phyloP scores from a whole-genome alignment of 2,329 filamentous ascomycete species.

The Furcasterigmium sp. region DNA sequence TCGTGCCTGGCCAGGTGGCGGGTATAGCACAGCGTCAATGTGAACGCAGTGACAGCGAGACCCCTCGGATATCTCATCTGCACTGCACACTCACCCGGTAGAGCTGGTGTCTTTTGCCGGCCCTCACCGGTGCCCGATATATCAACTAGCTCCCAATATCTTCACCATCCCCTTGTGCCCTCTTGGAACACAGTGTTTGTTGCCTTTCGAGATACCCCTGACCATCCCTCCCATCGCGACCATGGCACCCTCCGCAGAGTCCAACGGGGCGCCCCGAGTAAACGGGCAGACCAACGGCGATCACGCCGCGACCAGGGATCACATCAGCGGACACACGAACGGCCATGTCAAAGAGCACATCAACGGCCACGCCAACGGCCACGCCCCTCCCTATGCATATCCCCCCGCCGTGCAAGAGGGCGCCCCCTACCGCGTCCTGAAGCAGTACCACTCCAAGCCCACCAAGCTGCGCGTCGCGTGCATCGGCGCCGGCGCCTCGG shows the following conservation, averaged over 20 bases:
- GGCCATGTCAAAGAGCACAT: slow-evolving; percentile 1
- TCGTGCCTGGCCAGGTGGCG: too few relatives aligned
- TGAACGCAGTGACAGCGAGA: too few relatives aligned
- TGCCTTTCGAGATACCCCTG: neutral
- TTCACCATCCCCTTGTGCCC: too few relatives aligned
- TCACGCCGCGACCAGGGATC: neutral
- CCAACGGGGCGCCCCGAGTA: neutral
- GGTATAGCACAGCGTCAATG: too few relatives aligned
- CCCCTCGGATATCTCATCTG: too few relatives aligned
- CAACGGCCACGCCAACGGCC: slow-evolving; percentile 6
- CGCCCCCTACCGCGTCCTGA: slow-evolving; percentile 19
- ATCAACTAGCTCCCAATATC: neutral
- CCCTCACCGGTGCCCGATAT: neutral
- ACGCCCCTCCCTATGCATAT: slow-evolving; percentile 13
- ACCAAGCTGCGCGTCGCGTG: slow-evolving; percentile 24
- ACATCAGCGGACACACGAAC: slow-evolving; percentile 3
- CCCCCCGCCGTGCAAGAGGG: slow-evolving; percentile 15
- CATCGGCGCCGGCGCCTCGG: slow-evolving; percentile 22
- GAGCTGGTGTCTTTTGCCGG: too few relatives aligned
- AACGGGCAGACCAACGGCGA: slow-evolving; percentile 3
- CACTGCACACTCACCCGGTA: too few relatives aligned
- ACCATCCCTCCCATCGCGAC: neutral
- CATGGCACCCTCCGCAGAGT: slow-evolving; percentile 6
- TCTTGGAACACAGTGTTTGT: neutral
- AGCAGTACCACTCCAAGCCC: slow-evolving; percentile 28